A percentile compares a stretch with the other conserved stretches of the same genome.
Conservation (phyloP, 129 eudicot genomes). For the Pulicaria dysenterica region DNA sequence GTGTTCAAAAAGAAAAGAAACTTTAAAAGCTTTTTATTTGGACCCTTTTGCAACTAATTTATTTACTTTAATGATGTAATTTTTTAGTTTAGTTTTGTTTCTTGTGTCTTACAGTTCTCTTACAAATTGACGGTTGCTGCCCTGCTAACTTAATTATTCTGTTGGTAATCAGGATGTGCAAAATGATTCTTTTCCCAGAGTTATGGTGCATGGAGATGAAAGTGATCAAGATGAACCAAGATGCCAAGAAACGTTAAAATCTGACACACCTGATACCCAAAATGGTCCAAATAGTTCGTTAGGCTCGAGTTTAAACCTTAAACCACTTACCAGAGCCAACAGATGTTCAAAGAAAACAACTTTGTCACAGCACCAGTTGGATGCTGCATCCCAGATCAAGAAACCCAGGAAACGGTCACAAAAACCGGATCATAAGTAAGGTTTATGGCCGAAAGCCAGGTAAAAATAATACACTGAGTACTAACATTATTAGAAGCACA, state of each 20-base stretch:
- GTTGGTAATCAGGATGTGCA: slow-evolving; percentile 45
- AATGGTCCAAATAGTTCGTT: slow-evolving; percentile 25
- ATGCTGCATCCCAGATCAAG: slow-evolving; percentile 31
- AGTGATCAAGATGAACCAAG: slow-evolving; percentile 38
- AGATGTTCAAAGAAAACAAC: slow-evolving; percentile 30
- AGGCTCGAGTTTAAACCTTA: slow-evolving; percentile 45
- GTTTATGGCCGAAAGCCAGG: background rate
- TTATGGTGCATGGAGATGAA: slow-evolving; percentile 28
- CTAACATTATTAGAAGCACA: slow-evolving; percentile 28
- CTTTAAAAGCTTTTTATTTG: too few relatives aligned
- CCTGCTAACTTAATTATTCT: background rate
- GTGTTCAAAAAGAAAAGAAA: too few relatives aligned
- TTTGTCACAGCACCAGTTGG: slow-evolving; percentile 25
- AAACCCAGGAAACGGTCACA: slow-evolving; percentile 56
- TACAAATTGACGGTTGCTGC: too few relatives aligned
- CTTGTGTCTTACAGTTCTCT: too few relatives aligned
- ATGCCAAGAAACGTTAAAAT: slow-evolving; percentile 17
- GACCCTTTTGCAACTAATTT: too few relatives aligned
- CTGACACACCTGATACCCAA: slow-evolving; percentile 20
- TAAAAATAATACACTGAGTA: slow-evolving; percentile 14
- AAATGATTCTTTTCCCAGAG: slow-evolving; percentile 28
- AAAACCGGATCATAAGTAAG: slow-evolving; percentile 33
- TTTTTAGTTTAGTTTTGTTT: too few relatives aligned
- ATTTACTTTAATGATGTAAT: too few relatives aligned
- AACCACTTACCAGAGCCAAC: slow-evolving; percentile 37